phyloP scores from a whole-genome alignment of 148 eudicot genomes.

The Heliamphora exappendiculata region DNA sequence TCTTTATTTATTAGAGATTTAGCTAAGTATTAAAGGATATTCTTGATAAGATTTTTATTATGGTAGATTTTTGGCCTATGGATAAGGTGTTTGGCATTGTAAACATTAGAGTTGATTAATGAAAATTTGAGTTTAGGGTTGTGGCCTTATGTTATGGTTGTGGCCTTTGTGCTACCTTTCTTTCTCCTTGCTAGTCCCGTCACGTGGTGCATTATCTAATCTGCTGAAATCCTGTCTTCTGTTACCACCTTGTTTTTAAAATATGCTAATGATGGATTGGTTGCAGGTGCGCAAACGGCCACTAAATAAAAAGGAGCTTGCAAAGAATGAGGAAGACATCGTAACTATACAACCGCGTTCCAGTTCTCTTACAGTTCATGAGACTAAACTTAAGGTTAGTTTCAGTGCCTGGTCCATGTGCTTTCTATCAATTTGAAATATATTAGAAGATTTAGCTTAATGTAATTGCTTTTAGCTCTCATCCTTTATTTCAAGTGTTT shows the following conservation, averaged over 20 bases:
- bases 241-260: background rate
- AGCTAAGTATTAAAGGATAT: too few relatives aligned
- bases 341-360: constrained; percentile 49
- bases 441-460: background rate
- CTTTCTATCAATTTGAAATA: constrained; percentile 2
- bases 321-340: constrained; percentile 94
- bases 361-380: constrained; percentile 73
- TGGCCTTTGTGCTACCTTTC: too few relatives aligned
- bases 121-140: too few relatives aligned
- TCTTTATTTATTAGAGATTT: too few relatives aligned
- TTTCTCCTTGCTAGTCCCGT: background rate
- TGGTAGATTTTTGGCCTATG: too few relatives aligned
- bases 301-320: constrained; percentile 78
- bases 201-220: too few relatives aligned
- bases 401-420: background rate
- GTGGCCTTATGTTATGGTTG: too few relatives aligned
- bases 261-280: background rate
- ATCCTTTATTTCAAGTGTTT: background rate
- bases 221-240: background rate
- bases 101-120: too few relatives aligned
- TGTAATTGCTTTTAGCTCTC: background rate
- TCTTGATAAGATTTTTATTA: too few relatives aligned
- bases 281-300: constrained; percentile 96
- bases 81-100: too few relatives aligned
- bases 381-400: constrained; percentile 85